These are phyloP conservation scores for Penicillium waksmanii DNA, from an alignment of 495 filamentous ascomycete species.

Conservation along the genomic window DNA sequence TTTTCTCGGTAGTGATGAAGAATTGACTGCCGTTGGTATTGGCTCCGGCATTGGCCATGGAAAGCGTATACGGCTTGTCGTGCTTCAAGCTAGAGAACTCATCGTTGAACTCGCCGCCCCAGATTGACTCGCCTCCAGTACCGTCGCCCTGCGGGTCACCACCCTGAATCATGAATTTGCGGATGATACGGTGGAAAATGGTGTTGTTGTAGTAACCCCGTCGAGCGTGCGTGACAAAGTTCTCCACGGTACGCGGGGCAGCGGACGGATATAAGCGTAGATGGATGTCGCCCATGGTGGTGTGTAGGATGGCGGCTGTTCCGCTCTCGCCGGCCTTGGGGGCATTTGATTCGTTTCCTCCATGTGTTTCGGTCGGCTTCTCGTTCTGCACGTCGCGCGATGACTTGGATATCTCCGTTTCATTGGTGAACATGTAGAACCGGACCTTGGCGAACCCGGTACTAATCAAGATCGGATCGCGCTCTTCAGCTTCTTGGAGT, in stretches of 20 bases:
- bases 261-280: conserved; percentile 91
- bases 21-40: conserved; percentile 85
- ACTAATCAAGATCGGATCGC: conserved; percentile 85
- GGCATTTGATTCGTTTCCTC: conserved; percentile 34
- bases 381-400: conserved; percentile 94
- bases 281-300: conserved; percentile 92
- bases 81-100: conserved; percentile 91
- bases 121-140: conserved; percentile 95
- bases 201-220: conserved; percentile 95
- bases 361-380: conserved; percentile 62
- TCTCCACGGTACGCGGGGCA: conserved; percentile 96
- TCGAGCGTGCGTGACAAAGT: conserved; percentile 90
- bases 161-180: conserved; percentile 96
- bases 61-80: conserved; percentile 93
- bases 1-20: conserved; percentile 97
- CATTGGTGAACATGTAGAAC: conserved; percentile 98
- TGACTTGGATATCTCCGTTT: conserved; percentile 79
- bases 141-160: conserved; percentile 95
- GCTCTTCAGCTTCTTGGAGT: conserved; percentile 85
- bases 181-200: conserved; percentile 96
- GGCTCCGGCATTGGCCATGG: conserved; percentile 95
- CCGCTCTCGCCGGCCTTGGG: conserved; percentile 72
- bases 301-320: conserved; percentile 84
- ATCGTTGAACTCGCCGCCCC: conserved; percentile 94
- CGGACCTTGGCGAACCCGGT: conserved; percentile 87